Conservation (phyloP, 2,329 filamentous ascomycete species). For the Nothophaeocryptopus gaeumannii region DNA sequence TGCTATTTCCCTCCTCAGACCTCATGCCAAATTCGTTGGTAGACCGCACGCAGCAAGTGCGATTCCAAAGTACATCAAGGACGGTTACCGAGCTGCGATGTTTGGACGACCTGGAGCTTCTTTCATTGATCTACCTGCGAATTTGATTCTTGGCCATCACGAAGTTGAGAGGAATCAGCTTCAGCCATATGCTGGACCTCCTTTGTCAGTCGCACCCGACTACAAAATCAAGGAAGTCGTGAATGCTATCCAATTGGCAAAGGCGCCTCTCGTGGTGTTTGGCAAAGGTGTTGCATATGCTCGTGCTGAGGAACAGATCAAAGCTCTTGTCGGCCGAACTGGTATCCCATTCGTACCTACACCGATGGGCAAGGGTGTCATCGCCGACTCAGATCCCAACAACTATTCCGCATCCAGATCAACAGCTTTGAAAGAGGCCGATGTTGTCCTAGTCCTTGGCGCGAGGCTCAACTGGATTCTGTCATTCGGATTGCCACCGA, state of each 20-base stretch:
- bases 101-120: conserved; percentile 54
- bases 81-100: conserved; percentile 53
- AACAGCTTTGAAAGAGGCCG: conserved; percentile 52
- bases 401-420: conserved; percentile 56
- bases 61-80: conserved; percentile 48
- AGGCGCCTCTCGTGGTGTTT: conserved; percentile 52
- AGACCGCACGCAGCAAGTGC: conserved; percentile 47
- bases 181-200: conserved; percentile 30
- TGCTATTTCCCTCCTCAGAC: conserved; percentile 50
- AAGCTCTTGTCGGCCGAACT: conserved; percentile 46
- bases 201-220: conserved; percentile 47
- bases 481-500: conserved; percentile 55
- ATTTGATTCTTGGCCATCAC: conserved; percentile 49
- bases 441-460: conserved; percentile 55
- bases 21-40: conserved; percentile 53
- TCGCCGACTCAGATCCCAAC: conserved; percentile 53
- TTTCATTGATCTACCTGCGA: conserved; percentile 56
- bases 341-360: conserved; percentile 56
- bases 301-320: conserved; percentile 47
- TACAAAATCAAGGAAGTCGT: conserved; percentile 43
- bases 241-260: conserved; percentile 47
- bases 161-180: conserved; percentile 24
- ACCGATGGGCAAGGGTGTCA: conserved; percentile 59
- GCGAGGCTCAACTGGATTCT: conserved; percentile 59
- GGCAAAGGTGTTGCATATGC: conserved; percentile 58